A percentile compares a stretch with the other conserved stretches of the same genome.
phyloP scores from a whole-genome alignment of 306 rosid genomes.

The Trifolium repens region DNA sequence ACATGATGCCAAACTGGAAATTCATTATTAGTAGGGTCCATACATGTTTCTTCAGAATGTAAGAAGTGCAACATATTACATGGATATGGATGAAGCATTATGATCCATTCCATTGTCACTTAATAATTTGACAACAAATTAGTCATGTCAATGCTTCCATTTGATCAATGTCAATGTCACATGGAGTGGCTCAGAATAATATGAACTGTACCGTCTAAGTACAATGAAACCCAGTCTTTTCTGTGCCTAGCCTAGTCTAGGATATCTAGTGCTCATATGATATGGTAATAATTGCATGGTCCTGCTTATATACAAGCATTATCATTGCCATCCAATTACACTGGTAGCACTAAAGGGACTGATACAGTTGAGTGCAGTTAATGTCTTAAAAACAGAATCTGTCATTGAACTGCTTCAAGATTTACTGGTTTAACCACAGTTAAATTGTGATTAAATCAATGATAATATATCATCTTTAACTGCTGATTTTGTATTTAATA shows the following conservation, averaged over 20 bases:
- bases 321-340: neutral
- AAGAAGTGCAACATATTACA: slow-evolving; percentile 17
- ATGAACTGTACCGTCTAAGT: slow-evolving; percentile 15
- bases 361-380: neutral
- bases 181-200: neutral
- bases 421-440: neutral
- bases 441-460: neutral
- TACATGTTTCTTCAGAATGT: slow-evolving; percentile 37
- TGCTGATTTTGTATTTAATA: neutral
- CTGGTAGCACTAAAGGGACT: neutral
- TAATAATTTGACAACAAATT: slow-evolving; percentile 40
- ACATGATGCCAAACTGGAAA: slow-evolving; percentile 37
- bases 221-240: slow-evolving; percentile 1
- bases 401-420: neutral
- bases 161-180: slow-evolving; percentile 22
- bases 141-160: slow-evolving; percentile 36
- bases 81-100: slow-evolving; percentile 33
- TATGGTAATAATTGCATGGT: slow-evolving; percentile 7
- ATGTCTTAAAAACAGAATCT: neutral
- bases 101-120: slow-evolving; percentile 20
- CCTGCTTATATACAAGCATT: neutral
- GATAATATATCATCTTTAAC: neutral
- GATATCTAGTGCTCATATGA: slow-evolving; percentile 1
- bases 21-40: slow-evolving; percentile 48
- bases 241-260: neutral